Conservation (phyloP, 2,329 filamentous ascomycete species). For the Davidsoniella eucalypti region DNA sequence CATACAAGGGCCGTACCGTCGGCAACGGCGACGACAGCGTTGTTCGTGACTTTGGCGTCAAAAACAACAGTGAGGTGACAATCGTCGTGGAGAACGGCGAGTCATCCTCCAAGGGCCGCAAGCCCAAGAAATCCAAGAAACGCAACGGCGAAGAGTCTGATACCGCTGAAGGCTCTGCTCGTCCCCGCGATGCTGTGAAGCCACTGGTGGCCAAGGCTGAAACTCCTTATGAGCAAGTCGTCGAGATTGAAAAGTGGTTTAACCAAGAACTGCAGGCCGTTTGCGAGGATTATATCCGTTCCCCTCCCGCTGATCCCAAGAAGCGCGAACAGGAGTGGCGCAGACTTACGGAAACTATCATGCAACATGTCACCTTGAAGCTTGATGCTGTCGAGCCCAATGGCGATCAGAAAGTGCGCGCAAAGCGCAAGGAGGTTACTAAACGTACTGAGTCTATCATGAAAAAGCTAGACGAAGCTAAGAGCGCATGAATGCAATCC, state of each 20-base stretch:
- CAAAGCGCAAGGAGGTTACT: constrained; percentile 56
- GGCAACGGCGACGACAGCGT: constrained; percentile 22
- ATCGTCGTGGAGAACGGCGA: constrained; percentile 10
- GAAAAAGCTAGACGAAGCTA: constrained; percentile 41
- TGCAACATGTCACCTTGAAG: constrained; percentile 63
- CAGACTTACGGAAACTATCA: constrained; percentile 56
- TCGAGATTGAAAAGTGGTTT: constrained; percentile 49
- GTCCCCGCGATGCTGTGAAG: neutral
- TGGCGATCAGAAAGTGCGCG: constrained; percentile 47
- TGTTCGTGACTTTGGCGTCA: constrained; percentile 44
- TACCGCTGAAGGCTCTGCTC: neutral
- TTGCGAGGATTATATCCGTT: constrained; percentile 42
- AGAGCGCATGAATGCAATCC: constrained; percentile 12
- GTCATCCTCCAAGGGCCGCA: constrained; percentile 21
- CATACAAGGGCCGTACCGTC: constrained; percentile 36
- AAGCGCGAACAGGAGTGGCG: constrained; percentile 61
- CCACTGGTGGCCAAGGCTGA: neutral
- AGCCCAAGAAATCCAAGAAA: constrained; percentile 27
- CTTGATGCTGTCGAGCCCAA: constrained; percentile 61
- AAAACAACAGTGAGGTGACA: constrained; percentile 44
- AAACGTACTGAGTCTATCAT: constrained; percentile 51
- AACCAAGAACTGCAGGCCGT: constrained; percentile 46
- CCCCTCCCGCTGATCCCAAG: constrained; percentile 47
- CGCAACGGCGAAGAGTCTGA: constrained; percentile 16
- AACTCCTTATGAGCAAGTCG: constrained; percentile 41